phyloP scores from a whole-genome alignment of 1,284 basidiomycete species.

The Trametes polyzona region DNA sequence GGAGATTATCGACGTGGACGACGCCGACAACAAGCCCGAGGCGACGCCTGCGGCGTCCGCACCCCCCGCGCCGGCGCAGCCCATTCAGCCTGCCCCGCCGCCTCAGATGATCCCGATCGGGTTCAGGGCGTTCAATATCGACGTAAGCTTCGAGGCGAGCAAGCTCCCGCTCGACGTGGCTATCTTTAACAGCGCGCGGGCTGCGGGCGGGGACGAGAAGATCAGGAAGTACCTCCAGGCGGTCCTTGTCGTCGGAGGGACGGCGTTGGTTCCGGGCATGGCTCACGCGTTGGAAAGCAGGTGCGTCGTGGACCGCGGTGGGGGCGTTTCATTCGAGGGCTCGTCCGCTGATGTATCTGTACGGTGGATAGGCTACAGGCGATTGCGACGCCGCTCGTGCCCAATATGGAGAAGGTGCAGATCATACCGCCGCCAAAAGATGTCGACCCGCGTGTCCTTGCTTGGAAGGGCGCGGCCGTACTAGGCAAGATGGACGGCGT shows the following conservation, averaged over 20 bases:
- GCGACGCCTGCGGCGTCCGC: constrained; percentile 13
- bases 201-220: constrained; percentile 86
- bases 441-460: constrained; percentile 86
- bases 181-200: constrained; percentile 88
- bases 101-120: constrained; percentile 27
- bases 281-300: constrained; percentile 80
- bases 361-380: constrained; percentile 65
- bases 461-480: constrained; percentile 96
- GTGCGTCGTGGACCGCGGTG: constrained; percentile 40
- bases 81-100: constrained; percentile 16
- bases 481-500: constrained; percentile 91
- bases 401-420: constrained; percentile 81
- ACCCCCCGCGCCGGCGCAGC: neutral
- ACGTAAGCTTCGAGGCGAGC: constrained; percentile 84
- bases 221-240: constrained; percentile 89
- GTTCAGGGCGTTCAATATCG: constrained; percentile 55
- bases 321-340: neutral
- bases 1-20: constrained; percentile 55
- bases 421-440: constrained; percentile 94
- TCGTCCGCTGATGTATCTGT: neutral
- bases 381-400: constrained; percentile 80
- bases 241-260: constrained; percentile 89
- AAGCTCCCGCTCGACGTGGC: constrained; percentile 94
- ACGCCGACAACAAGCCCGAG: constrained; percentile 43
- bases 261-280: constrained; percentile 75